Conservation (phyloP, 1,284 basidiomycete genomes). For the Leccinum angustisporum region DNA sequence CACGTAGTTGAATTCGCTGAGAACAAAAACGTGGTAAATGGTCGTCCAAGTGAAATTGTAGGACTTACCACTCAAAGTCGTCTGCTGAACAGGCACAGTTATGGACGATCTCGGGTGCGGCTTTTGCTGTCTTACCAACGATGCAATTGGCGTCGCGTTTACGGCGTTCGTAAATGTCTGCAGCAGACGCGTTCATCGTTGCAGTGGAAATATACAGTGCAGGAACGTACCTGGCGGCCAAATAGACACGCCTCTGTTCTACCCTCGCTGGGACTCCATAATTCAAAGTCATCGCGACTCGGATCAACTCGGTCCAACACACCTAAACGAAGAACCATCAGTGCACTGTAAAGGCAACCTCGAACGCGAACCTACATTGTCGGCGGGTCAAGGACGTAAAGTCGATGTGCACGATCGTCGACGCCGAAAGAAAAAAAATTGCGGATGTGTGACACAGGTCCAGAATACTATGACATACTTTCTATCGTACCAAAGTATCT, state of each 20-base stretch:
- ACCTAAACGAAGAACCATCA: slow-evolving; percentile 46
- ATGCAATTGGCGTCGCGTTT: slow-evolving; percentile 79
- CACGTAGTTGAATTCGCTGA: slow-evolving; percentile 87
- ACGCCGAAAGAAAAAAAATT: slow-evolving; percentile 23
- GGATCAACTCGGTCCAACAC: slow-evolving; percentile 68
- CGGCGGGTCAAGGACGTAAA: slow-evolving; percentile 76
- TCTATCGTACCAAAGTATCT: no score
- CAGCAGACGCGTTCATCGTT: background rate
- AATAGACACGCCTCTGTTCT: slow-evolving; percentile 80
- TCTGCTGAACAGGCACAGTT: slow-evolving; percentile 71
- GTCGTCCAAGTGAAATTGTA: background rate
- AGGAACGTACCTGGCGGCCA: slow-evolving; percentile 66
- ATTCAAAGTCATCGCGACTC: slow-evolving; percentile 86
- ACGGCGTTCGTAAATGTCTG: slow-evolving; percentile 89
- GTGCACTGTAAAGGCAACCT: background rate
- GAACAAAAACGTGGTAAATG: background rate
- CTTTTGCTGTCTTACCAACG: slow-evolving; percentile 69
- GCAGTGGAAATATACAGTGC: background rate
- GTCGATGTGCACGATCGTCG: slow-evolving; percentile 85
- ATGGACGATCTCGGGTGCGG: slow-evolving; percentile 52
- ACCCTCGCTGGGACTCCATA: slow-evolving; percentile 90
- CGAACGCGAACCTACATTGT: slow-evolving; percentile 58
- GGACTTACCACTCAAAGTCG: slow-evolving; percentile 89
- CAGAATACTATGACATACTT: no score
- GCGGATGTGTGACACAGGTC: no score